phyloP scores from a whole-genome alignment of 306 rosid genomes.

The Hippophae gyantsensis region DNA sequence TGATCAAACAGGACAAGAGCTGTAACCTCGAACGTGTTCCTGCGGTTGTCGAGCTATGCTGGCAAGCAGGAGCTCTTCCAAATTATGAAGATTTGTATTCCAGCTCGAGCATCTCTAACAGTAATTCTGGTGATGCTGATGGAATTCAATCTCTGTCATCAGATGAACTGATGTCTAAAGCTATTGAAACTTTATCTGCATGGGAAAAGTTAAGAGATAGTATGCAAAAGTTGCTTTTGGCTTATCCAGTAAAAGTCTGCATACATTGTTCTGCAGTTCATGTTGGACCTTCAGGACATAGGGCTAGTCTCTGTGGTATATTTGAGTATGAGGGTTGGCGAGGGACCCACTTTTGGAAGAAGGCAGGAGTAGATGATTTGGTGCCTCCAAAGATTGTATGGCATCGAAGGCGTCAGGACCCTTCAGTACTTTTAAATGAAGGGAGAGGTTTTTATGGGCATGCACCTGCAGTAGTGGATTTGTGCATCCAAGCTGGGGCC shows the following conservation, averaged over 20 bases:
- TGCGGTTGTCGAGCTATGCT: slow-evolving; percentile 75
- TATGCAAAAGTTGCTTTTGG: slow-evolving; percentile 56
- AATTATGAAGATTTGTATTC: slow-evolving; percentile 23
- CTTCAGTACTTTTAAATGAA: slow-evolving; percentile 57
- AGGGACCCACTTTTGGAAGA: slow-evolving; percentile 76
- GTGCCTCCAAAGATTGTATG: slow-evolving; percentile 74
- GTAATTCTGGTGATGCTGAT: slow-evolving; percentile 16
- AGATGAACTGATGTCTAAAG: slow-evolving; percentile 34
- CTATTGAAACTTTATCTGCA: slow-evolving; percentile 49
- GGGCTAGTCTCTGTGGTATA: slow-evolving; percentile 72
- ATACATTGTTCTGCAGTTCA: slow-evolving; percentile 79
- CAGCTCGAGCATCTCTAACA: slow-evolving; percentile 27
- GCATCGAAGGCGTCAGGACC: slow-evolving; percentile 68
- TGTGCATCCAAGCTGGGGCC: slow-evolving; percentile 61
- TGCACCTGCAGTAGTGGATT: slow-evolving; percentile 66
- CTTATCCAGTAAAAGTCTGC: slow-evolving; percentile 75
- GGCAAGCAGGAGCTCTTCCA: slow-evolving; percentile 73
- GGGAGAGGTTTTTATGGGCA: slow-evolving; percentile 63
- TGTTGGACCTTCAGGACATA: slow-evolving; percentile 80
- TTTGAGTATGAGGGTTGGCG: slow-evolving; percentile 73
- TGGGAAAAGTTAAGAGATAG: slow-evolving; percentile 75
- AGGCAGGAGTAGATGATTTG: slow-evolving; percentile 60
- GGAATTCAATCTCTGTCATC: slow-evolving; percentile 32
- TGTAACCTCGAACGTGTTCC: slow-evolving; percentile 76
- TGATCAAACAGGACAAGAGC: slow-evolving; percentile 61